phyloP scores from a whole-genome alignment of 2,329 filamentous ascomycete species.

The Diaporthe amygdali region DNA sequence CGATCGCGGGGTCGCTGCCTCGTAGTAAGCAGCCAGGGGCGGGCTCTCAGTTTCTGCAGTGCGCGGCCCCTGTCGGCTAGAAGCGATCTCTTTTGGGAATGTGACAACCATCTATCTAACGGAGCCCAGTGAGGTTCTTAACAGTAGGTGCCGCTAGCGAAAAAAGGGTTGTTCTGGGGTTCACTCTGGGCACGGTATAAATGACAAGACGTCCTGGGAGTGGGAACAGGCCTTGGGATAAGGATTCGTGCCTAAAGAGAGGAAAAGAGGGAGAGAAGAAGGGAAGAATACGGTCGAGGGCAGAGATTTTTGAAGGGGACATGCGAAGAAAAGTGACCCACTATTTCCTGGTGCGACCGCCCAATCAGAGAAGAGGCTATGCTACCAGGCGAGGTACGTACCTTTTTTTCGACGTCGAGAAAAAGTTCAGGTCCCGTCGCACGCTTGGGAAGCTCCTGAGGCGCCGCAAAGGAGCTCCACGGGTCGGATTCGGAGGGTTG shows the following conservation, averaged over 20 bases:
- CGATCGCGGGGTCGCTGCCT: background rate
- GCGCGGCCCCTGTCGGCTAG: background rate
- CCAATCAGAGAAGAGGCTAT: background rate
- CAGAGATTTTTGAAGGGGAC: constrained; percentile 28
- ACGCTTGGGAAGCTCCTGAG: constrained; percentile 15
- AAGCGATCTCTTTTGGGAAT: constrained; percentile 44
- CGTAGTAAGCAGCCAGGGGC: constrained; percentile 1
- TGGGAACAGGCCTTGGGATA: constrained; percentile 82
- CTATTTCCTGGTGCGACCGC: background rate
- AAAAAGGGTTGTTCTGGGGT: constrained; percentile 79
- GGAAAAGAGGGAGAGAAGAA: constrained; percentile 39
- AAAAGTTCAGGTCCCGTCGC: constrained; percentile 22
- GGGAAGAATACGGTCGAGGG: constrained; percentile 27
- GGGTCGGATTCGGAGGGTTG: constrained; percentile 21
- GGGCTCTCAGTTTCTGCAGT: constrained; percentile 7
- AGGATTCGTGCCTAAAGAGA: constrained; percentile 76
- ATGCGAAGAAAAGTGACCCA: background rate
- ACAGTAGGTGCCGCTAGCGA: constrained; percentile 94
- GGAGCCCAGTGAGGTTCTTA: constrained; percentile 71
- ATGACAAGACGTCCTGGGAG: constrained; percentile 86
- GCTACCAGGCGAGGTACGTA: constrained; percentile 16
- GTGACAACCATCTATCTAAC: constrained; percentile 98
- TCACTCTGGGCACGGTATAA: constrained; percentile 84
- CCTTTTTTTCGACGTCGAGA: constrained; percentile 16
- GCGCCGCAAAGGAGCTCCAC: constrained; percentile 21